These are phyloP conservation scores for Penicillium daleae DNA, from an alignment of 495 filamentous ascomycete genomes.

Conservation along the genomic window DNA sequence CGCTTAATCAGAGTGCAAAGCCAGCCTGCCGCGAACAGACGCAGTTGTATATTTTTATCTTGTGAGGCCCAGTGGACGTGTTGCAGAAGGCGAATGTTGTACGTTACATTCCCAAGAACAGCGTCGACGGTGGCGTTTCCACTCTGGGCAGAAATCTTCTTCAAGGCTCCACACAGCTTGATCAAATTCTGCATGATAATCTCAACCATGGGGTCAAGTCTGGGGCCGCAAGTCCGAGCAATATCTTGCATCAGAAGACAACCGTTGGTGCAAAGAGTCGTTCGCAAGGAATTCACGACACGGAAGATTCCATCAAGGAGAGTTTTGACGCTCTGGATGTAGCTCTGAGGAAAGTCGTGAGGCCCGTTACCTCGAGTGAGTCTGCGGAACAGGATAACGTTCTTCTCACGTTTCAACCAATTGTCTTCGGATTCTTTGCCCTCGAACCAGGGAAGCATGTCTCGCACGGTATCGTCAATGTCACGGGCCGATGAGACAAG, in stretches of 20 bases:
- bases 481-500: slow-evolving; percentile 82
- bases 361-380: slow-evolving; percentile 84
- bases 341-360: slow-evolving; percentile 70
- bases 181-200: slow-evolving; percentile 86
- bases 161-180: slow-evolving; percentile 83
- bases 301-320: slow-evolving; percentile 91
- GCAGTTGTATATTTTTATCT: slow-evolving; percentile 89
- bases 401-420: slow-evolving; percentile 84
- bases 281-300: slow-evolving; percentile 80
- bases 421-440: slow-evolving; percentile 90
- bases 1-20: slow-evolving; percentile 77
- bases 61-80: slow-evolving; percentile 78
- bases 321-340: slow-evolving; percentile 68
- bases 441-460: slow-evolving; percentile 82
- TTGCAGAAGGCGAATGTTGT: slow-evolving; percentile 76
- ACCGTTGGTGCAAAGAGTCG: slow-evolving; percentile 83
- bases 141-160: slow-evolving; percentile 84
- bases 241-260: slow-evolving; percentile 86
- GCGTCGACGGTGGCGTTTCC: slow-evolving; percentile 76
- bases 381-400: slow-evolving; percentile 70
- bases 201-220: slow-evolving; percentile 87
- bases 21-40: slow-evolving; percentile 81
- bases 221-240: slow-evolving; percentile 72
- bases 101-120: slow-evolving; percentile 77
- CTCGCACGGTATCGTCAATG: slow-evolving; percentile 78